A percentile compares a stretch with the other conserved stretches of the same genome.
Conservation (phyloP, 192 early-diverging fungal genomes). For the Funneliformis mosseae region DNA sequence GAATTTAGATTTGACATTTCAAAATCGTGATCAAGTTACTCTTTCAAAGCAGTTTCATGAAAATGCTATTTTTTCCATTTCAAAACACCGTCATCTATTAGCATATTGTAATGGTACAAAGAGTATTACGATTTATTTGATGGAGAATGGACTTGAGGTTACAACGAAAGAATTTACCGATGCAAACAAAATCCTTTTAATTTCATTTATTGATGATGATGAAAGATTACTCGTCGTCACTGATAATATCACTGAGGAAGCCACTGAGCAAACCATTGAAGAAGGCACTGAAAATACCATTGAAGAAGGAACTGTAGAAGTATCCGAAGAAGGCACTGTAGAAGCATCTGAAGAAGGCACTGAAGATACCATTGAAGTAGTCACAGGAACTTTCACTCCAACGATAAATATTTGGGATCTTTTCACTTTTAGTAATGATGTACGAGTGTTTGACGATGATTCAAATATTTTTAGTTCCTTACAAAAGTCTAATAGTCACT, state of each 20-base stretch:
- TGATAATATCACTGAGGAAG: background rate
- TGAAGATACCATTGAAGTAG: no score
- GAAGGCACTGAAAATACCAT: no score
- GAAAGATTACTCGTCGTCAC: background rate
- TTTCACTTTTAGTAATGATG: background rate
- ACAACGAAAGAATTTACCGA: background rate
- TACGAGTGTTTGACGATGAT: background rate
- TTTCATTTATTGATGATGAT: constrained; percentile 1
- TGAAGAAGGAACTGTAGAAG: no score
- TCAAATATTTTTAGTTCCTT: background rate
- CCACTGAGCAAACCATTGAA: background rate
- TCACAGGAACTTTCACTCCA: background rate
- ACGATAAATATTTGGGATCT: background rate
- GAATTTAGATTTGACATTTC: no score
- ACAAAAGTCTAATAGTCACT: background rate
- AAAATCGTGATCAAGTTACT: no score
- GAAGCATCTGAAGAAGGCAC: no score
- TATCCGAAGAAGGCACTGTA: no score
- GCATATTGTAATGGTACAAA: background rate
- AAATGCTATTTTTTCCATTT: background rate
- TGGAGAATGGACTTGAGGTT: background rate
- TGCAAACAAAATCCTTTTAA: background rate
- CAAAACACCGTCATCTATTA: background rate
- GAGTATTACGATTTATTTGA: background rate
- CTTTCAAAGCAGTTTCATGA: no score